phyloP scores from a whole-genome alignment of 192 early-diverging fungal genomes.

The Thamnidium elegans region DNA sequence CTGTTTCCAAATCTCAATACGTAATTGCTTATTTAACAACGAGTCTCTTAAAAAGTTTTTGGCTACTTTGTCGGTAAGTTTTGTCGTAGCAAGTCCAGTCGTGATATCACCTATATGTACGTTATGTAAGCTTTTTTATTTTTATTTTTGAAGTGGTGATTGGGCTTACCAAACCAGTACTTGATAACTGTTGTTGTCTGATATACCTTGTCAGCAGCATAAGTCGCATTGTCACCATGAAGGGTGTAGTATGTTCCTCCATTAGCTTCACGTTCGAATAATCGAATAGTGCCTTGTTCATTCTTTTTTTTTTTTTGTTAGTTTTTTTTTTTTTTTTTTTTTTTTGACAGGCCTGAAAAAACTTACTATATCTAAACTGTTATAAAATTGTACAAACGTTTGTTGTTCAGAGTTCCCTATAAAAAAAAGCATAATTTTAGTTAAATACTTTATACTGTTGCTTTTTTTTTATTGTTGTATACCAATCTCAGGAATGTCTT shows the following conservation, averaged over 20 bases:
- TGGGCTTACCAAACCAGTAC: slow-evolving; percentile 64
- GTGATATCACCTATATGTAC: slow-evolving; percentile 38
- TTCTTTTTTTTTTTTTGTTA: slow-evolving; percentile 31
- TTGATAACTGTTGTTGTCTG: slow-evolving; percentile 92
- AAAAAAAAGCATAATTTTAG: background rate
- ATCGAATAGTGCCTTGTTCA: slow-evolving; percentile 55
- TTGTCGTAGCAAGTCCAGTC: slow-evolving; percentile 71
- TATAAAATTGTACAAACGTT: slow-evolving; percentile 57
- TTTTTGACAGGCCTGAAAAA: background rate
- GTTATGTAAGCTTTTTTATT: too few relatives aligned
- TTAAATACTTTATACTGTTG: background rate
- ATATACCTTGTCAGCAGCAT: slow-evolving; percentile 82
- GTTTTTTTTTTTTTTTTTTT: background rate
- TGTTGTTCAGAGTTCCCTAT: slow-evolving; percentile 51
- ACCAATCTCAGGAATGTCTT: slow-evolving; percentile 21
- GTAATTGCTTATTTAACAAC: slow-evolving; percentile 67
- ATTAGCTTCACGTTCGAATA: slow-evolving; percentile 68
- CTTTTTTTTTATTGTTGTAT: background rate
- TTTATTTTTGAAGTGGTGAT: background rate
- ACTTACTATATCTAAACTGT: background rate
- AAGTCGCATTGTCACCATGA: slow-evolving; percentile 87
- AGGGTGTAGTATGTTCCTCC: slow-evolving; percentile 79
- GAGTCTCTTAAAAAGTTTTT: slow-evolving; percentile 79
- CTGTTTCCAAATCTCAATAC: slow-evolving; percentile 82
- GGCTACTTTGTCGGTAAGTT: slow-evolving; percentile 73